These are phyloP conservation scores for Hawksworthiomyces lignivorus DNA, from an alignment of 2,329 filamentous ascomycete genomes.

Conservation along the genomic window DNA sequence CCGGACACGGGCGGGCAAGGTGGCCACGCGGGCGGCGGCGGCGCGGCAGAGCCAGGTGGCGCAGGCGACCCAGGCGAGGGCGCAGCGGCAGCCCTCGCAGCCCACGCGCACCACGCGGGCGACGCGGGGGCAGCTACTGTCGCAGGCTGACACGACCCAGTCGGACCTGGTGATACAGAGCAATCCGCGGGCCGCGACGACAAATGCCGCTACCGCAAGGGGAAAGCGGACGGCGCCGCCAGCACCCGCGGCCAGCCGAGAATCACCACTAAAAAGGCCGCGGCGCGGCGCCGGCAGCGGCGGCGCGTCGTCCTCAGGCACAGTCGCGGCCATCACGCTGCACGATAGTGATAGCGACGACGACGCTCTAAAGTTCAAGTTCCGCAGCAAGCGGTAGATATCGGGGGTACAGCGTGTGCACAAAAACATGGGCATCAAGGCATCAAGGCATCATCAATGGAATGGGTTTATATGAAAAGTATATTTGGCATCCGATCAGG, in stretches of 20 bases:
- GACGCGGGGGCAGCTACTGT: background rate
- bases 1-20: conserved; percentile 25
- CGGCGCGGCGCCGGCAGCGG: conserved; percentile 15
- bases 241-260: conserved; percentile 21
- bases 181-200: conserved; percentile 23
- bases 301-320: background rate
- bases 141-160: background rate
- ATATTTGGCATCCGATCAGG: too few relatives aligned
- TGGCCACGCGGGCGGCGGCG: conserved; percentile 22
- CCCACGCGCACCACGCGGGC: conserved; percentile 14
- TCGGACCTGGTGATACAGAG: too few relatives aligned
- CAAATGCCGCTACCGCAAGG: background rate
- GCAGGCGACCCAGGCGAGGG: too few relatives aligned
- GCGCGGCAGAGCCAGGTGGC: conserved; percentile 13
- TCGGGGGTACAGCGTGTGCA: too few relatives aligned
- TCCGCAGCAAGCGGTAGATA: conserved; percentile 43
- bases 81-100: conserved; percentile 19
- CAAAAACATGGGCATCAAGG: too few relatives aligned
- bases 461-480: too few relatives aligned
- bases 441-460: too few relatives aligned
- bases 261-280: conserved; percentile 17
- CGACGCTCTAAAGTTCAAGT: conserved; percentile 49
- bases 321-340: background rate
- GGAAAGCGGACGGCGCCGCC: conserved; percentile 23
- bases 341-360: conserved; percentile 35